Evolutionary conservation across 2,329 filamentous ascomycete species (phyloP).

Genomic region (Neurospora sp.): DNA sequence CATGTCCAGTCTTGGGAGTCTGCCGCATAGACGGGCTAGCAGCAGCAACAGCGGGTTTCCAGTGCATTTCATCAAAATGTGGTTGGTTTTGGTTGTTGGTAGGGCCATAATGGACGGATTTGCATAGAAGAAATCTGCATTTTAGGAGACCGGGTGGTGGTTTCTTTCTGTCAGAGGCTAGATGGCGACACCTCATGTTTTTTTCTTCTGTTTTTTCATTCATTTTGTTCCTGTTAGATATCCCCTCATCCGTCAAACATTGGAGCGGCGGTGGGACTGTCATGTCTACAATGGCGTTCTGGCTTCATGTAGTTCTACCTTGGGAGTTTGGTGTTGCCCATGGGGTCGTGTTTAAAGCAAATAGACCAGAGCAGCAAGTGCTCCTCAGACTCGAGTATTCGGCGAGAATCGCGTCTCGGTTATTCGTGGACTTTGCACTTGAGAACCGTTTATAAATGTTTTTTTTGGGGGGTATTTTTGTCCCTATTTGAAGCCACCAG

Average conservation of each 20-base stretch:
- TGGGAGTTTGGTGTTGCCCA: background rate
- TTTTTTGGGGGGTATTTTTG: background rate
- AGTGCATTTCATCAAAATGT: background rate
- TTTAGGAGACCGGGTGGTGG: background rate
- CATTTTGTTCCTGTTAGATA: background rate
- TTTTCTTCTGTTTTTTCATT: background rate
- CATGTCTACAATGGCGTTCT: background rate
- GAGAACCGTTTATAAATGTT: background rate
- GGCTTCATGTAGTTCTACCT: background rate
- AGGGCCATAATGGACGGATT: background rate
- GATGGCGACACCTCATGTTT: background rate
- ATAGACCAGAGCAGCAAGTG: background rate
- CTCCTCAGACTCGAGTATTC: background rate
- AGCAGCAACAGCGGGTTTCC: background rate
- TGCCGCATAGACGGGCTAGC: background rate
- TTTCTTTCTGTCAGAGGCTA: background rate
- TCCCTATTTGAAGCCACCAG: background rate
- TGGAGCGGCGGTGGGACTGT: background rate
- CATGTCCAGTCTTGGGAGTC: background rate
- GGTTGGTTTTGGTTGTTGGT: background rate
- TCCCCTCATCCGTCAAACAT: background rate
- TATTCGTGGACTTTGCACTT: background rate
- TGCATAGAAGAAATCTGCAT: background rate
- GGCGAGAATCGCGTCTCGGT: too few relatives aligned
- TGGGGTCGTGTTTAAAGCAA: background rate